These are phyloP conservation scores for Cardamine chenopodiifolia DNA, from an alignment of 345 rosid genomes.

Conservation along the genomic window DNA sequence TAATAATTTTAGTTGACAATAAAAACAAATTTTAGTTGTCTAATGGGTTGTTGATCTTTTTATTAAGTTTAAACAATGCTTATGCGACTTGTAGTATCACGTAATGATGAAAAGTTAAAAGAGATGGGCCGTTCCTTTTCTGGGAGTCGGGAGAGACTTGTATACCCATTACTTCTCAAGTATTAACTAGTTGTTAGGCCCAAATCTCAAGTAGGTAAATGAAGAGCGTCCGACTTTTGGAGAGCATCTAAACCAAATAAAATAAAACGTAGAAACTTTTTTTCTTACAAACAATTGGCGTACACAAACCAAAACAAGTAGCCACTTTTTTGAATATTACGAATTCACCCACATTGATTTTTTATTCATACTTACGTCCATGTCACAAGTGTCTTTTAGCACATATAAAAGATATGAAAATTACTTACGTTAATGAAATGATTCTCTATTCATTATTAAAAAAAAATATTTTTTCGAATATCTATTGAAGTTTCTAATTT, in stretches of 20 bases:
- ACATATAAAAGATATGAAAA: no score
- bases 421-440: no score
- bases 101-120: no score
- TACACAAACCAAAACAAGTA: conserved; percentile 15
- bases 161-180: neutral
- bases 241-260: conserved; percentile 15
- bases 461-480: neutral
- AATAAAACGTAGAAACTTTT: neutral
- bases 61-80: no score
- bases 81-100: no score
- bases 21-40: no score
- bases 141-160: neutral
- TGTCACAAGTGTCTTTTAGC: neutral
- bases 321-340: conserved; percentile 23
- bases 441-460: neutral
- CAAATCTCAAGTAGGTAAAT: conserved; percentile 27
- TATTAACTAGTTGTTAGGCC: neutral
- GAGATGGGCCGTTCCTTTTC: neutral
- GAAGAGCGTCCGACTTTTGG: conserved; percentile 16
- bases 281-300: neutral
- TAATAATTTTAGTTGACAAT: no score
- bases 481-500: neutral
- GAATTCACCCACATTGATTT: neutral
- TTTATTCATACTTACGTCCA: neutral
- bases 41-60: no score